phyloP scores from a whole-genome alignment of 805 yeast species.

The Komagataella pastoris region DNA sequence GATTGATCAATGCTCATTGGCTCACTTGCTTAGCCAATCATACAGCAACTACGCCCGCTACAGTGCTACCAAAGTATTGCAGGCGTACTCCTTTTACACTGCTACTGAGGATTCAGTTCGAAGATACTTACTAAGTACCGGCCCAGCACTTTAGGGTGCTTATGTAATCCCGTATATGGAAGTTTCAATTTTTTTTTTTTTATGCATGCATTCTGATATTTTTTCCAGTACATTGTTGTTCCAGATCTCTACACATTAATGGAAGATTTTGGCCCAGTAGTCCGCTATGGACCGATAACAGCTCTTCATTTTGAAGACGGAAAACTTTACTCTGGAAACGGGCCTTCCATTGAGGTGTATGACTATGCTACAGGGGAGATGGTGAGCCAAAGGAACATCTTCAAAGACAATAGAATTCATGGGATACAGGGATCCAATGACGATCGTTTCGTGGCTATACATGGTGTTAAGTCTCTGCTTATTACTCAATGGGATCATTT shows the following conservation, averaged over 20 bases:
- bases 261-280: background rate
- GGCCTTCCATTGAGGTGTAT: slow-evolving; percentile 49
- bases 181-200: no score
- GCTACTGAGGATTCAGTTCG: no score
- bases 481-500: slow-evolving; percentile 23
- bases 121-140: no score
- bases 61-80: no score
- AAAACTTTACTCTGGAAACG: slow-evolving; percentile 50
- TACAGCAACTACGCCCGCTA: no score
- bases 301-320: slow-evolving; percentile 32
- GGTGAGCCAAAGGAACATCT: slow-evolving; percentile 29
- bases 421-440: slow-evolving; percentile 33
- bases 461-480: slow-evolving; percentile 64
- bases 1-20: no score
- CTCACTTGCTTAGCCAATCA: no score
- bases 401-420: slow-evolving; percentile 71
- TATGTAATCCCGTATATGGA: background rate
- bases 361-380: slow-evolving; percentile 25
- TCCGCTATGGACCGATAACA: slow-evolving; percentile 1
- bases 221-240: no score
- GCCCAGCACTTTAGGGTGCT: no score
- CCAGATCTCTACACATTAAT: background rate
- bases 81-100: no score
- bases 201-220: background rate
- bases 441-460: slow-evolving; percentile 23